Evolutionary conservation across 139 green algal genomes (phyloP), one percentile per base, ranked within the genome.

Genomic region (Yamagishiella unicocca): DNA sequence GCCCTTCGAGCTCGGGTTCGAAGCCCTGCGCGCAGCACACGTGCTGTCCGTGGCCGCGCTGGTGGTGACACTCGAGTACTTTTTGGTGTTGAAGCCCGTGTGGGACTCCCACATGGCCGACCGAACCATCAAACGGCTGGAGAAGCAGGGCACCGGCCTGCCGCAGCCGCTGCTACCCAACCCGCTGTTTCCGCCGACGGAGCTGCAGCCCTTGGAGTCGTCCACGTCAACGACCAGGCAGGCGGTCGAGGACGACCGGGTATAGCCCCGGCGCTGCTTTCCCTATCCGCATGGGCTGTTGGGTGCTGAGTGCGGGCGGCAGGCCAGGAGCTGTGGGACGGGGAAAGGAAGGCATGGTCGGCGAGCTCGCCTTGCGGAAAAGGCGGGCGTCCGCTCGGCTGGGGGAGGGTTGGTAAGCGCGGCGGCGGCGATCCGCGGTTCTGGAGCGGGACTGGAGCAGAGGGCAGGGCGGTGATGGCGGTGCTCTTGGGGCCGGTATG

Each of bases 1-100:
- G 27, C 88, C 91, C 54, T 92, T 91, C 86, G 64, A 70, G 0
- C 33, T 91, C 25, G 88, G 84, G 24, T 94, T 94, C 46, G 91
- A 92, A 64, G 58, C 76, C 24, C 85, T 93, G 25, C 88, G 90
- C 27, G 73, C 91, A 19, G 82, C 81, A 0, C 87, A 93, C 62
- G 68, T 91, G 82, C 38, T 84, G 24, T n/a, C 62, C 0, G 70
- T 75, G 66, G 45, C 38, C 14, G 77, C 35, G 19, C 35, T 89
- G 46, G 87, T 91, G 3, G 24, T 87, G 14, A 64, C 78, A 24
- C 86, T 93, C 50, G 72, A 77, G n/a, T 82, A 35, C 27, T 81
- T 90, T 22, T 77, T 93, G 46, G 90, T 93, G 45, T 83, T 88
- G 33, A 68, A 85, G 62, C 90, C 90, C 1, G 90, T 93, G 46